Evolutionary conservation across 371 early-diverging fungal species (phyloP).

Genomic region (Furculomyces boomerangus): DNA sequence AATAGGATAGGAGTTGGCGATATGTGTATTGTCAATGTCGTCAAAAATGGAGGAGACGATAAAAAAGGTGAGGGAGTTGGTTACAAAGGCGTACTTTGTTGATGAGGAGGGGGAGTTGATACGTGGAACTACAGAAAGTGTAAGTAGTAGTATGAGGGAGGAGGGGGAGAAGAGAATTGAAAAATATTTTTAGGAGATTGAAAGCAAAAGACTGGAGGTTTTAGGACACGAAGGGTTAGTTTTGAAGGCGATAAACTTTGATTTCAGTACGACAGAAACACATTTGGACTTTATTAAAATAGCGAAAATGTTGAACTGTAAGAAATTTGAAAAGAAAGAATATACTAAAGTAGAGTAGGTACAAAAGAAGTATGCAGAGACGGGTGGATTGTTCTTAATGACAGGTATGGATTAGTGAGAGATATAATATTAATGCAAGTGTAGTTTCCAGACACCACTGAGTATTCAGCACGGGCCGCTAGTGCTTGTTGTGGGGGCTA

Average conservation of each 20-base stretch:
- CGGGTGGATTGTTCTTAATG: no score
- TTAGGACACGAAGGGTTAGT: neutral
- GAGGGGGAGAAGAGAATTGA: no score
- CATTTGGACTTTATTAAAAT: neutral
- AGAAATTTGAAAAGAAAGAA: neutral
- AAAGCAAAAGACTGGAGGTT: neutral
- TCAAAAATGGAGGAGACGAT: slow-evolving; percentile 1
- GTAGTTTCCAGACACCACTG: no score
- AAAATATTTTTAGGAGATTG: neutral
- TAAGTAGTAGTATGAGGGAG: no score
- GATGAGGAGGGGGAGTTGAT: no score
- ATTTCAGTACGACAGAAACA: neutral
- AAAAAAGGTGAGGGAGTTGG: neutral
- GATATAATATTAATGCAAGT: no score
- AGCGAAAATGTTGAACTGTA: neutral
- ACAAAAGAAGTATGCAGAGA: no score
- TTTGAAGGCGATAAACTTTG: neutral
- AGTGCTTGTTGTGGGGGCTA: no score
- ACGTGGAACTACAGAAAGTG: no score
- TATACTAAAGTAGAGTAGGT: no score
- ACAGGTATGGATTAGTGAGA: no score
- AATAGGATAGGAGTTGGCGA: neutral
- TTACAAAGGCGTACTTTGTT: neutral
- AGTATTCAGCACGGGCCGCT: no score
- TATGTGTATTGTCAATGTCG: neutral